Conservation (phyloP, 2,329 filamentous ascomycete genomes). For the Sporothrix schenckii region DNA sequence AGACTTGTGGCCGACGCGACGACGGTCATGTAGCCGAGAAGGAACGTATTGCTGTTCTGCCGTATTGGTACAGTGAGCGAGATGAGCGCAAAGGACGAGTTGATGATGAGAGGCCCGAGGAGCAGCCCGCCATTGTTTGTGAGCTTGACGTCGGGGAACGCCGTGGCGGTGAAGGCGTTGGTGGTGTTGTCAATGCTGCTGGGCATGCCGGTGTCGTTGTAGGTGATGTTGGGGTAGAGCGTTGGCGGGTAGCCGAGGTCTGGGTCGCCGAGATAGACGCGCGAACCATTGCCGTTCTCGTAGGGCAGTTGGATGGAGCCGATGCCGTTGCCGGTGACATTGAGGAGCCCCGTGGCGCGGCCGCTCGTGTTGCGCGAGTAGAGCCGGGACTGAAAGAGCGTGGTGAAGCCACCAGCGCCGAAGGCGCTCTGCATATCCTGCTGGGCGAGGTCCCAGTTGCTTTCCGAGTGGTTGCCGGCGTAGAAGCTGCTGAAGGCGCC, state of each 20-base stretch:
- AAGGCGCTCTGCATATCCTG: slow-evolving; percentile 74
- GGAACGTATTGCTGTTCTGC: slow-evolving; percentile 63
- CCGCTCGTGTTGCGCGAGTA: slow-evolving; percentile 70
- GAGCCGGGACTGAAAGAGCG: slow-evolving; percentile 71
- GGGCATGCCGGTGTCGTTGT: slow-evolving; percentile 50
- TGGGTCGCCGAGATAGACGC: slow-evolving; percentile 63
- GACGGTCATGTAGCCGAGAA: slow-evolving; percentile 82
- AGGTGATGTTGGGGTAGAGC: slow-evolving; percentile 80
- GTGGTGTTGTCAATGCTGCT: slow-evolving; percentile 50
- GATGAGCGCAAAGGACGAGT: slow-evolving; percentile 72
- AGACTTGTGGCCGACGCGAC: slow-evolving; percentile 70
- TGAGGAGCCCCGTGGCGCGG: slow-evolving; percentile 60
- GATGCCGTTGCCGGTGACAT: slow-evolving; percentile 59
- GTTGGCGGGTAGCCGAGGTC: slow-evolving; percentile 68
- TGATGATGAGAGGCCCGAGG: slow-evolving; percentile 73
- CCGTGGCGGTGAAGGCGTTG: slow-evolving; percentile 50
- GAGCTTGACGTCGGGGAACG: slow-evolving; percentile 56
- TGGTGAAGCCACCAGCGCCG: slow-evolving; percentile 58
- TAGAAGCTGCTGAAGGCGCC: slow-evolving; percentile 57
- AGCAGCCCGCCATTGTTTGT: slow-evolving; percentile 63
- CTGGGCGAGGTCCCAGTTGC: slow-evolving; percentile 63
- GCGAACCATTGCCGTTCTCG: slow-evolving; percentile 57
- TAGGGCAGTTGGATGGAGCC: slow-evolving; percentile 65
- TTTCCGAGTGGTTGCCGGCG: slow-evolving; percentile 55
- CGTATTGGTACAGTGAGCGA: slow-evolving; percentile 81